Evolutionary conservation across 2,329 filamentous ascomycete genomes (phyloP).

Genomic region (Pestalotiopsis fici): DNA sequence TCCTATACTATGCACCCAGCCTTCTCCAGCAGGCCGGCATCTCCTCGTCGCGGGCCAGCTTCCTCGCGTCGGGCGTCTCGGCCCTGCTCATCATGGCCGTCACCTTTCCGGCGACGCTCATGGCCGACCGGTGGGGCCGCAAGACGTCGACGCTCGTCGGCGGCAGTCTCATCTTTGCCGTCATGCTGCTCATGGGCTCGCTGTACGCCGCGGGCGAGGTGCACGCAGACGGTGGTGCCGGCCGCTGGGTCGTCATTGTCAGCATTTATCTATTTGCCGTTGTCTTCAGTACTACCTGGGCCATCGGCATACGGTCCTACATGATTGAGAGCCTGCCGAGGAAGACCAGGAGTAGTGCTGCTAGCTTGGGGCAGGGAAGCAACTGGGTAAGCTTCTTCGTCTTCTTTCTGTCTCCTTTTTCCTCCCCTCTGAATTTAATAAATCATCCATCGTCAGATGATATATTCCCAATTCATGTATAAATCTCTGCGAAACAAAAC

Average conservation of each 20-base stretch:
- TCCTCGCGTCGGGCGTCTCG: constrained; percentile 25
- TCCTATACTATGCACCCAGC: constrained; percentile 62
- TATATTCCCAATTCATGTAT: no score
- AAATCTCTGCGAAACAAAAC: neutral
- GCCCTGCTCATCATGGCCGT: constrained; percentile 25
- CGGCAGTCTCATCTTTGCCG: constrained; percentile 48
- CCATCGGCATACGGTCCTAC: constrained; percentile 53
- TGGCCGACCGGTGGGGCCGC: constrained; percentile 58
- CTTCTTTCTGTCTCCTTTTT: no score
- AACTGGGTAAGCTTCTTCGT: constrained; percentile 6
- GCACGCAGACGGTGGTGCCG: constrained; percentile 34
- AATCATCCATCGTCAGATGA: no score
- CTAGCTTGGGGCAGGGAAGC: constrained; percentile 5
- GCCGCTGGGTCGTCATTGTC: constrained; percentile 52
- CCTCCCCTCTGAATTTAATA: no score
- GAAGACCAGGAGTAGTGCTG: constrained; percentile 7
- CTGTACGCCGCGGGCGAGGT: constrained; percentile 47
- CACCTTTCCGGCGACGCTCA: constrained; percentile 42
- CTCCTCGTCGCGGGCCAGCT: constrained; percentile 36
- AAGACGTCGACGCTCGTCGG: constrained; percentile 53
- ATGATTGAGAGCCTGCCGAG: constrained; percentile 6
- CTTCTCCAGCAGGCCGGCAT: constrained; percentile 63
- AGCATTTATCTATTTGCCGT: constrained; percentile 52
- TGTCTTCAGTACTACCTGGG: constrained; percentile 50
- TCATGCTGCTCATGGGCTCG: constrained; percentile 55